Evolutionary conservation across 73 alveolate species (phyloP).

Genomic region (Symbiodinium natans): DNA sequence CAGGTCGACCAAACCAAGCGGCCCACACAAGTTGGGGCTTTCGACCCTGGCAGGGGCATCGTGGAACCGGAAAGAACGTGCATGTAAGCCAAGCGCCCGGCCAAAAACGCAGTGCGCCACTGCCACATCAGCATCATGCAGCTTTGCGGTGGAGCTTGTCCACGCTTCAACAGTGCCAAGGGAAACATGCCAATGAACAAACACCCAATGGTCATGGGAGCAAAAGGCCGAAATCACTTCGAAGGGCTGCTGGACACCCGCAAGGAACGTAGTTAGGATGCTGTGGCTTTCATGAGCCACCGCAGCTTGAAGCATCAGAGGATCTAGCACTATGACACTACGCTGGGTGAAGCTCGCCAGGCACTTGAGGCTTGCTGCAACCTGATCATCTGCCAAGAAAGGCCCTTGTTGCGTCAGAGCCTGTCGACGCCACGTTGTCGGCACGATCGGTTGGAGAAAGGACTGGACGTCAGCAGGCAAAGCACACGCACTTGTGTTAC

Average conservation of each 20-base stretch:
- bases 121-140: neutral
- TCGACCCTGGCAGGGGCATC: neutral
- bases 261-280: neutral
- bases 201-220: neutral
- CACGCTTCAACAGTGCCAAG: neutral
- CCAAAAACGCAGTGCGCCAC: neutral
- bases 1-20: too few species aligned
- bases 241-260: too few species aligned
- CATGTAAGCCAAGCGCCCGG: neutral
- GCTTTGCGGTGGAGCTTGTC: neutral
- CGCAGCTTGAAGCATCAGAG: too few species aligned
- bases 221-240: neutral
- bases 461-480: too few species aligned
- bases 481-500: too few species aligned
- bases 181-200: neutral
- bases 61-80: neutral
- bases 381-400: neutral
- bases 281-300: neutral
- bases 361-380: neutral
- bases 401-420: neutral
- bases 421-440: too few species aligned
- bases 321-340: neutral
- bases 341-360: neutral
- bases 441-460: too few species aligned
- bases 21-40: too few species aligned